Conservation (phyloP, 2,329 filamentous ascomycete genomes). For the Colletotrichum nymphaeae region DNA sequence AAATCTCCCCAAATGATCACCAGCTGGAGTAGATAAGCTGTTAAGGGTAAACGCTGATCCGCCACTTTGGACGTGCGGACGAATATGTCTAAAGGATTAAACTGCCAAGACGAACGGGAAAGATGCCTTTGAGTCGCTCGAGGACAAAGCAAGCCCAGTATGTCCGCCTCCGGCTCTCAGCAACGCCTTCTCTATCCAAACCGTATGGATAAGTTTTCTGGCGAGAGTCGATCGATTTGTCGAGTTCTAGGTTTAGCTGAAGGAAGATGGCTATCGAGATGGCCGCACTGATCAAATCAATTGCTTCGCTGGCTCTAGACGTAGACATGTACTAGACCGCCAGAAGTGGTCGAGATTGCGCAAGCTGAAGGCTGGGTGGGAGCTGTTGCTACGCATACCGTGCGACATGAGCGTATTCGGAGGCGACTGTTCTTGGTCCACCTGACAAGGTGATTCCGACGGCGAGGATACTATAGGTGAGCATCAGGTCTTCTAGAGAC, state of each 20-base stretch:
- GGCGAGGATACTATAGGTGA: slow-evolving; percentile 57
- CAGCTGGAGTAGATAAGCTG: slow-evolving; percentile 72
- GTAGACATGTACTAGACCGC: slow-evolving; percentile 74
- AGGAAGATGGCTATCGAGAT: slow-evolving; percentile 69
- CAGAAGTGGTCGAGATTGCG: slow-evolving; percentile 75
- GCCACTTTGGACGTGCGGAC: slow-evolving; percentile 52
- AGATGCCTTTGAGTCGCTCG: slow-evolving; percentile 74
- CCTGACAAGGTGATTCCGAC: slow-evolving; percentile 52
- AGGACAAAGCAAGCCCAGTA: slow-evolving; percentile 79
- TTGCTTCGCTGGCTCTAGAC: slow-evolving; percentile 68
- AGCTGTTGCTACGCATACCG: slow-evolving; percentile 60
- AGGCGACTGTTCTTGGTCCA: slow-evolving; percentile 49
- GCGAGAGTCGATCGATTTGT: slow-evolving; percentile 53
- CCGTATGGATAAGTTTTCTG: slow-evolving; percentile 63
- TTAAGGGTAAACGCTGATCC: slow-evolving; percentile 55
- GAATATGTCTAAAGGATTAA: slow-evolving; percentile 75
- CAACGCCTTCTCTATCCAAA: slow-evolving; percentile 66
- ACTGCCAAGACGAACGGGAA: slow-evolving; percentile 62
- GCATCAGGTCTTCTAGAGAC: slow-evolving; percentile 57
- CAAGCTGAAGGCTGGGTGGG: slow-evolving; percentile 64
- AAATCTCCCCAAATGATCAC: slow-evolving; percentile 74
- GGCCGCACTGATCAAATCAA: slow-evolving; percentile 73
- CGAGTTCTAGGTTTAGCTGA: slow-evolving; percentile 73
- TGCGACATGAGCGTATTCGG: slow-evolving; percentile 62
- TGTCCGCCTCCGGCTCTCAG: slow-evolving; percentile 76